Evolutionary conservation across 495 filamentous ascomycete genomes (phyloP).

Genomic region (Penicillium soppii): DNA sequence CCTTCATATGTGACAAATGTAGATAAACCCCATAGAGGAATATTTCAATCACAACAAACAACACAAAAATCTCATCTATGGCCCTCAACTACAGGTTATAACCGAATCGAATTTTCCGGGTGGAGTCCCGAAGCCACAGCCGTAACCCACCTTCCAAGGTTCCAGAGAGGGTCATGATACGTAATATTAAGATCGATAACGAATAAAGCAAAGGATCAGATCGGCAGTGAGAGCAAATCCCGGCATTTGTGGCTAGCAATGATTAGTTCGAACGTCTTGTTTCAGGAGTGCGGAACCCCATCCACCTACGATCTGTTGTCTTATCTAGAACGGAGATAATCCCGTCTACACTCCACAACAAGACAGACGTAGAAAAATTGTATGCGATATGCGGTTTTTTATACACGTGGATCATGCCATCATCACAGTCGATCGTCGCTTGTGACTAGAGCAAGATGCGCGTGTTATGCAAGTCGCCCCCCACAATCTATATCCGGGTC

Average conservation of each 20-base stretch:
- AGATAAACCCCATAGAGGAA: no score
- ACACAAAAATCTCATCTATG: background rate
- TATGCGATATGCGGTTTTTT: background rate
- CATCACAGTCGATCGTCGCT: background rate
- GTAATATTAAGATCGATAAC: background rate
- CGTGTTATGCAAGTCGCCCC: no score
- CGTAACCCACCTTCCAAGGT: constrained; percentile 16
- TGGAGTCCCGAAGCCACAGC: constrained; percentile 26
- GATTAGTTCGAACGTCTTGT: background rate
- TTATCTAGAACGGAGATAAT: constrained; percentile 8
- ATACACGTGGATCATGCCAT: background rate
- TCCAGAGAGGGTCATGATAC: background rate
- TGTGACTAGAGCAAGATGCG: no score
- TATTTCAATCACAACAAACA: no score
- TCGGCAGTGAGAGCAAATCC: constrained; percentile 4
- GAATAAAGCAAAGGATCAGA: background rate
- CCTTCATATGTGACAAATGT: background rate
- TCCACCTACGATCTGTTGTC: constrained; percentile 1
- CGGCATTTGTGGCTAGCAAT: background rate
- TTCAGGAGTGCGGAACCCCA: background rate
- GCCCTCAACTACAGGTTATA: constrained; percentile 9
- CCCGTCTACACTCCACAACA: background rate
- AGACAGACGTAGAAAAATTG: no score
- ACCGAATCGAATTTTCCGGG: constrained; percentile 8
- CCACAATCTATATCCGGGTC: background rate